Evolutionary conservation across 176 grass and related monocot genomes (phyloP), one percentile per base, ranked within the genome.

Genomic region (Phyllostachys edulis): DNA sequence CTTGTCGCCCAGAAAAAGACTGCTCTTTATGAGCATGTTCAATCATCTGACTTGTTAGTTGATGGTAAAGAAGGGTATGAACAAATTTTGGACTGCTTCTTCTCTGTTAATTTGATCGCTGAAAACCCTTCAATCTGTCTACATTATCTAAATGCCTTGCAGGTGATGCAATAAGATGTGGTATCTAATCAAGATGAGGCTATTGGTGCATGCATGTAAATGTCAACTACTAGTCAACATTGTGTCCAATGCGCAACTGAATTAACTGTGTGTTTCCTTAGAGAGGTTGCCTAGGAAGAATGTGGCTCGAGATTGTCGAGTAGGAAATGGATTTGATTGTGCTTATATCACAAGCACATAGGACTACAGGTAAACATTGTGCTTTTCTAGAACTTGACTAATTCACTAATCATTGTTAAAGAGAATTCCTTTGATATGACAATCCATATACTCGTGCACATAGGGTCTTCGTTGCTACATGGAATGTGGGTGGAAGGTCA

Each of bases 401-500:
- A 38, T 72, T n/a, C 15, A 63, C 26, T 61, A 61, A 78, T 59
- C 34, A 45, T 70, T 44, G 11, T 67, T 79, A 11, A 82, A 73
- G 38, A 9, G 34, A 77, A 82, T 40, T 50, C 27, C 51, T 62
- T 13, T 13, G 12, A 78, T 56, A 67, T 83, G 88, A 73, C 73
- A 72, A 57, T 73, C 50, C 57, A 51, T 60, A 16, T 82, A 67
- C 74, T 84, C 41, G 1, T 69, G 34, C 4, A 1, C 50, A 14
- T 77, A 95, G 95, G 86, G 85, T 93, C 49, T 98, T 98, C 13
- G 95, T 82, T 76, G 89, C 67, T 26, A 94, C 95, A 73, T 98
- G 95, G 95, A 98, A 98, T 93, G 92, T 98, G 80, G 95, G 92
- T 42, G 95, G 92, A 69, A 91, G 86, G 83, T 93, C 95, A 72